Percentiles rank a stretch among this genome's conserved stretches.
Conservation (phyloP, 768 basidiomycete genomes). For the Cantharellus anzutake region DNA sequence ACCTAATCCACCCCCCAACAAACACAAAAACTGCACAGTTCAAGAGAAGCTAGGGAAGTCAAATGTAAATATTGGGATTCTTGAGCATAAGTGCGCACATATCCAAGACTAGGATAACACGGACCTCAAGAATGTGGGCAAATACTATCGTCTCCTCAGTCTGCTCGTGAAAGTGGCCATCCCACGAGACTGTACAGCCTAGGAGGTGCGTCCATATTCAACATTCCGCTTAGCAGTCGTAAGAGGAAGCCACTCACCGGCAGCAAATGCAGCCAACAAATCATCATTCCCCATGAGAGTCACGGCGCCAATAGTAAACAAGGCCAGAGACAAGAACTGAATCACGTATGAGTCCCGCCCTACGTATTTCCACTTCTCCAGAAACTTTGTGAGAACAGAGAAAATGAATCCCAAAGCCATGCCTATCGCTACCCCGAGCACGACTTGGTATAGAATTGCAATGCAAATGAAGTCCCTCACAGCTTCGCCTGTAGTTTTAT, state of each 20-base stretch:
- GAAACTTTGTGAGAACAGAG: background rate
- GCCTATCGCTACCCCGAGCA: background rate
- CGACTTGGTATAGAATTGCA: background rate
- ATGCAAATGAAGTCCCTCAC: background rate
- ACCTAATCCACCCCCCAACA: background rate
- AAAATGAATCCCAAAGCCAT: background rate
- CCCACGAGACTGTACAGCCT: constrained; percentile 1
- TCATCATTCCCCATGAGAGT: background rate
- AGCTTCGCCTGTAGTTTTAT: background rate
- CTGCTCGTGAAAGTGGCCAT: constrained; percentile 2
- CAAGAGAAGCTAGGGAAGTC: background rate
- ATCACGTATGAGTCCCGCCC: background rate
- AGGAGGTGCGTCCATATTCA: background rate
- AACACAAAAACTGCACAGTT: background rate
- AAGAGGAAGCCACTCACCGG: background rate
- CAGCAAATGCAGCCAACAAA: background rate
- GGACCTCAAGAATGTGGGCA: background rate
- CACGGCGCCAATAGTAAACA: background rate
- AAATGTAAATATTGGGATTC: background rate
- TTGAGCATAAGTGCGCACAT: background rate
- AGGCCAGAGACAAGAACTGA: background rate
- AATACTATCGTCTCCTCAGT: background rate
- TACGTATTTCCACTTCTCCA: background rate
- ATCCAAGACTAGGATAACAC: background rate
- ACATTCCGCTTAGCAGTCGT: background rate